Conservation (phyloP, 2,329 filamentous ascomycete species). For the Alternaria brassicae region DNA sequence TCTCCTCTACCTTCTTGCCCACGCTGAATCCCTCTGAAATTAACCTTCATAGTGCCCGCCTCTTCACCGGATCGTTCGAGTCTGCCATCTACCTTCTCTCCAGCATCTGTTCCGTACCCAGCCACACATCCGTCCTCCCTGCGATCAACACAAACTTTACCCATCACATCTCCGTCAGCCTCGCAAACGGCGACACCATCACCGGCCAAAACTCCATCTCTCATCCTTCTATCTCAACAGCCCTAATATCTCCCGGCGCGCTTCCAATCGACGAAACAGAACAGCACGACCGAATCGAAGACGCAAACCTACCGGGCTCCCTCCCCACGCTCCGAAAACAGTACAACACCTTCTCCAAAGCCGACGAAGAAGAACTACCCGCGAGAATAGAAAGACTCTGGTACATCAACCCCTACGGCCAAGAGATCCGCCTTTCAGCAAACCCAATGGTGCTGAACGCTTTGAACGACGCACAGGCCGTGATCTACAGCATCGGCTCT, state of each 20-base stretch:
- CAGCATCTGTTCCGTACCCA: slow-evolving; percentile 83
- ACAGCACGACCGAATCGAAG: slow-evolving; percentile 72
- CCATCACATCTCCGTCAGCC: slow-evolving; percentile 87
- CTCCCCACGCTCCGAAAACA: slow-evolving; percentile 80
- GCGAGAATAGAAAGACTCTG: slow-evolving; percentile 82
- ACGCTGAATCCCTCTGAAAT: neutral
- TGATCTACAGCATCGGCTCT: slow-evolving; percentile 93
- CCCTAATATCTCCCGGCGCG: slow-evolving; percentile 31
- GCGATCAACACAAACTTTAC: slow-evolving; percentile 95
- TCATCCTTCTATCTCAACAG: slow-evolving; percentile 40
- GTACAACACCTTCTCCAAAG: slow-evolving; percentile 83
- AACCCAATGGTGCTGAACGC: slow-evolving; percentile 81
- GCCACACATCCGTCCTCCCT: slow-evolving; percentile 79
- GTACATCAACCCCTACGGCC: slow-evolving; percentile 99
- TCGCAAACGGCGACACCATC: slow-evolving; percentile 78
- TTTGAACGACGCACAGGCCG: slow-evolving; percentile 67
- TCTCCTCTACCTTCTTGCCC: neutral
- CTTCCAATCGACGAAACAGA: slow-evolving; percentile 53
- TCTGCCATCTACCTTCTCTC: slow-evolving; percentile 89
- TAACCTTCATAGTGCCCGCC: slow-evolving; percentile 67
- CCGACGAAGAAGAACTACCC: slow-evolving; percentile 74
- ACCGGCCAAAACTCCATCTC: slow-evolving; percentile 78
- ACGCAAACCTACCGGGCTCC: slow-evolving; percentile 81
- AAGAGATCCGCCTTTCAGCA: slow-evolving; percentile 85
- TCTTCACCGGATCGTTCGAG: slow-evolving; percentile 93